Conservation (phyloP, 2,329 filamentous ascomycete species). For the Colletotrichum kahawae region DNA sequence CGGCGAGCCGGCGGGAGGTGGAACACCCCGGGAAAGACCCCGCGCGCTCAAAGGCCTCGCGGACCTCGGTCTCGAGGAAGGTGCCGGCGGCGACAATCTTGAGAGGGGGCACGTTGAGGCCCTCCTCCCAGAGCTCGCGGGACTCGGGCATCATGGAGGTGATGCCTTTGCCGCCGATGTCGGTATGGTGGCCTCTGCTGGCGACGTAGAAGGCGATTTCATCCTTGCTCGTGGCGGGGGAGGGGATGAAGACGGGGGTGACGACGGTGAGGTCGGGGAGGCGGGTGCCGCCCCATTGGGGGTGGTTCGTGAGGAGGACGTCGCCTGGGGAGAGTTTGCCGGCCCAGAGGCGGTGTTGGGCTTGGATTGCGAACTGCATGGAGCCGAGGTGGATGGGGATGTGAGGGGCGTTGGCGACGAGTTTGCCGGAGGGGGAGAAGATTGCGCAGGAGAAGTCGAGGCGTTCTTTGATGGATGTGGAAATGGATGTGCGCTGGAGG, state of each 20-base stretch:
- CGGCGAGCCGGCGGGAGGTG: slow-evolving; percentile 38
- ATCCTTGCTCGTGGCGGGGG: not conserved
- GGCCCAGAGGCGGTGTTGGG: slow-evolving; percentile 38
- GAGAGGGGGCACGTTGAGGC: slow-evolving; percentile 42
- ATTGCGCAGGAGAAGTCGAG: slow-evolving; percentile 49
- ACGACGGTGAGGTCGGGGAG: slow-evolving; percentile 47
- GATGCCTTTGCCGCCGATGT: slow-evolving; percentile 42
- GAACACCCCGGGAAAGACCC: slow-evolving; percentile 41
- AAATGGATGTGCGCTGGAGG: slow-evolving; percentile 59
- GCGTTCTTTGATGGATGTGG: slow-evolving; percentile 50
- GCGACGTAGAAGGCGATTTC: slow-evolving; percentile 43
- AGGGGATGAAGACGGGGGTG: slow-evolving; percentile 39
- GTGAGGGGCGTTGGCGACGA: slow-evolving; percentile 46
- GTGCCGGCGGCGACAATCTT: slow-evolving; percentile 40
- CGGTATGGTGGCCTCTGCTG: slow-evolving; percentile 43
- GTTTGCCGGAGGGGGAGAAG: slow-evolving; percentile 44
- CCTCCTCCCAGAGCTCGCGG: slow-evolving; percentile 48
- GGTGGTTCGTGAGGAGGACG: slow-evolving; percentile 44
- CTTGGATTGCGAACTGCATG: slow-evolving; percentile 46
- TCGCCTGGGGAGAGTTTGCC: slow-evolving; percentile 41
- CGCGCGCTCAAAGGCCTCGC: slow-evolving; percentile 34
- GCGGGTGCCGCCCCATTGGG: slow-evolving; percentile 42
- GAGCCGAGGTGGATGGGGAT: slow-evolving; percentile 46
- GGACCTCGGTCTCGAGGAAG: slow-evolving; percentile 38
- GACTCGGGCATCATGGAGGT: slow-evolving; percentile 47